Conservation (phyloP, 2,329 filamentous ascomycete genomes). For the Alternaria viburni region DNA sequence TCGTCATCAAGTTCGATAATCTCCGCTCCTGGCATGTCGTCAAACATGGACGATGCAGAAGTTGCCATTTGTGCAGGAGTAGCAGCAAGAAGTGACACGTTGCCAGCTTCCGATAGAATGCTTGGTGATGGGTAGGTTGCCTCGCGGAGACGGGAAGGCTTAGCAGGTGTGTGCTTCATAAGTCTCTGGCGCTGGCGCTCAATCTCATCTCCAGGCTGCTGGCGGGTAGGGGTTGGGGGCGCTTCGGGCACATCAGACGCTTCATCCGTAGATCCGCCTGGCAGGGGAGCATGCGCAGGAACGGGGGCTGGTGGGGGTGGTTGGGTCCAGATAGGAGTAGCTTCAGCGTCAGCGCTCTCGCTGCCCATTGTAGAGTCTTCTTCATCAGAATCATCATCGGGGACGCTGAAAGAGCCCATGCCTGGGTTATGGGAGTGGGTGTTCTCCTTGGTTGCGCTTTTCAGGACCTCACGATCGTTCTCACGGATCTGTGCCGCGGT, state of each 20-base stretch:
- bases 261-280: conserved; percentile 17
- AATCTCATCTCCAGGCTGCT: conserved; percentile 30
- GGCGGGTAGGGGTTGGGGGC: conserved; percentile 4
- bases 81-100: conserved; percentile 24
- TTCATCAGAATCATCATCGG: conserved; percentile 29
- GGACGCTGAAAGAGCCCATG: conserved; percentile 30
- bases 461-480: conserved; percentile 23
- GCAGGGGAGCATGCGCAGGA: conserved; percentile 43
- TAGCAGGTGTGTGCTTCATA: conserved; percentile 44
- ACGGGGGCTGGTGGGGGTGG: conserved; percentile 44
- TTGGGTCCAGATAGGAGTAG: conserved; percentile 39
- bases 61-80: conserved; percentile 20
- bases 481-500: conserved; percentile 14
- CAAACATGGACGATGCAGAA: conserved; percentile 14
- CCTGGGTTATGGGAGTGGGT: conserved; percentile 13
- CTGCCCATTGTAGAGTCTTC: conserved; percentile 21
- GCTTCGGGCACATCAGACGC: neutral
- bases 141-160: conserved; percentile 43
- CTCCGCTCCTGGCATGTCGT: conserved; percentile 27
- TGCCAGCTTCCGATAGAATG: conserved; percentile 34
- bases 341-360: conserved; percentile 23
- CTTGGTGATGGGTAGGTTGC: conserved; percentile 43
- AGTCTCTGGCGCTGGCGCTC: conserved; percentile 37
- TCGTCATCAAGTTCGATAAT: conserved; percentile 26
- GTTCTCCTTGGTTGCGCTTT: conserved; percentile 17